Evolutionary conservation across 306 rosid genomes (phyloP), one percentile per base, ranked within the genome.

Genomic region (Purshia tridentata): DNA sequence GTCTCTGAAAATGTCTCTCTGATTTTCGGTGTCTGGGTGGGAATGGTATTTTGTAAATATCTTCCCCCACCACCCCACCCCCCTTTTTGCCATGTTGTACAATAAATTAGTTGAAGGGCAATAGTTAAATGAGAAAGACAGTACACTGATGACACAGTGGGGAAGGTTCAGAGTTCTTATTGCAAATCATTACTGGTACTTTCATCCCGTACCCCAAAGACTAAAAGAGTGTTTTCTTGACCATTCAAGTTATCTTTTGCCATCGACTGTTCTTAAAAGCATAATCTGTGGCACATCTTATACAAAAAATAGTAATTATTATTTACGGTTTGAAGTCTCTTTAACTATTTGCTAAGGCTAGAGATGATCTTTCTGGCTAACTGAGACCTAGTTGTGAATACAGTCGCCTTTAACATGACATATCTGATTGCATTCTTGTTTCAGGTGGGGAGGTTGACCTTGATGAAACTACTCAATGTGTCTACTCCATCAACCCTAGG

Each of bases 401-500:
- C n/a, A n/a, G n/a, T n/a, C n/a, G n/a, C 2, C 22, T 39, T 37
- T 60, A 4, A 57, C 51, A 8, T 14, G 35, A 56, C 39, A 77
- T 49, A 49, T 72, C 78, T 65, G 50, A 70, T 78, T 77, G 74
- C 39, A 14, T 56, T 83, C 62, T 73, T 59, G 70, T 61, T 88
- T 82, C 91, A 91, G 96, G 83, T 74, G 78, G 69, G 79, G 85
- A 80, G 78, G 69, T 49, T 72, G 87, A 76, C 65, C 50, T 64
- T 64, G 69, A 70, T 71, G 82, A 83, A 81, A 81, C 84, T 56
- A 59, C 72, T 65, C 87, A 73, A 62, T 89, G 84, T 77, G 73
- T 84, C 63, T 95, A 95, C 85, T 90, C 97, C 52, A 92, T 95
- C 88, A 95, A 95, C 88, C 90, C 98, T 16, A 84, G 89, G 81